Base-by-base conservation (phyloP, 2,329 filamentous ascomycete species). In the Zasmidium citrigriseum region DNA sequence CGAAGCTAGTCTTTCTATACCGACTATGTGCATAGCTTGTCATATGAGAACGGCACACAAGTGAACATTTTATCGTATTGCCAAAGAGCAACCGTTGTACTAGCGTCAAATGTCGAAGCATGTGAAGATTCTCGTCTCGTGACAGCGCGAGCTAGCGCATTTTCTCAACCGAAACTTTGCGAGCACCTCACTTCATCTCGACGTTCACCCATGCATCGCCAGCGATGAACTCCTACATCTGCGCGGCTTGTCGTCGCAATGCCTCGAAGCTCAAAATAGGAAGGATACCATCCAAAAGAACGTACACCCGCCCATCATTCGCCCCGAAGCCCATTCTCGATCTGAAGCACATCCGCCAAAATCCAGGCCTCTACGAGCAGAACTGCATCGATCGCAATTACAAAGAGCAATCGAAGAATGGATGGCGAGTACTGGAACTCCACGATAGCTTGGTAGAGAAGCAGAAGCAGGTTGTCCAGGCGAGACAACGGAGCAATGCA, bases 301-400 rank as follows among this genome's bases (percentile, higher is more conserved):
- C 25, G 21, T 80, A 77, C 61, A 76, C 76, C 2, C 82, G 87
- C 41, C 89, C 89, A 3, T 81, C 89, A 1, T 87, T 84, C 53
- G 92, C 90, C 14, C 92, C 91, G 11, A 93, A 91, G 72, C 86
- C 90, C 23, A 83, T 83, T 48, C 83, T 96, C 65, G 89, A 97
- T 77, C 83, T 96, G 72, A 93, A 91, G 74, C 89, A 95, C 77
- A 96, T 99, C 73, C 92, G 93, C 58, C 84, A 91, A 70, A 90
- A 96, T 75, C 86, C 89, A 16, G 85, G 88, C 14, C 82, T 96
- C 16, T 90, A 97, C 79, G 84, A 89, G 67, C 81, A 88, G 65
- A 98, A 96, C 71, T 96, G 91, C 76, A 73, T 89, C 59, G 88
- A 92, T 65, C 87, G 95, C 66, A 97, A 97, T 74, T 97, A 97